phyloP scores from a whole-genome alignment of 345 rosid species.

The Citrus glauca region DNA sequence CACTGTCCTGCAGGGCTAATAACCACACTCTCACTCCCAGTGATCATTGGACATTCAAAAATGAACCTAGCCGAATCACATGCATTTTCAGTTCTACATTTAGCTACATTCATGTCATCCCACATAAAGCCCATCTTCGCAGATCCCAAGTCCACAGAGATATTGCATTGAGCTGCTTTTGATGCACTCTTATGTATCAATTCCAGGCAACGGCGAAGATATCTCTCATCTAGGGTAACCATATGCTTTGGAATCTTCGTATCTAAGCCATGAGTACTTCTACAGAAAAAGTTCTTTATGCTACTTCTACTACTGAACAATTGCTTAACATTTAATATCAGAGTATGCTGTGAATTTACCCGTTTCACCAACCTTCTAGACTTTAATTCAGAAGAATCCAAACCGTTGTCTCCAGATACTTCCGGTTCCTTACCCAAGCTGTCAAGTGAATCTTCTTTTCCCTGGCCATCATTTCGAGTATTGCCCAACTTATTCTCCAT shows the following conservation, averaged over 20 bases:
- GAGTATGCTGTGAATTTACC: slow-evolving; percentile 34
- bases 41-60: slow-evolving; percentile 47
- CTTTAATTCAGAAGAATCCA: slow-evolving; percentile 24
- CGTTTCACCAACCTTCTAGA: slow-evolving; percentile 33
- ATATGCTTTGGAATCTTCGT: slow-evolving; percentile 69
- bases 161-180: slow-evolving; percentile 39
- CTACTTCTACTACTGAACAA: slow-evolving; percentile 43
- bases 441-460: slow-evolving; percentile 38
- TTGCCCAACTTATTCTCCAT: slow-evolving; percentile 48
- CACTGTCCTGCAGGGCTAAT: slow-evolving; percentile 42
- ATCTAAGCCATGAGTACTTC: slow-evolving; percentile 35
- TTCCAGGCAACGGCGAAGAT: slow-evolving; percentile 70
- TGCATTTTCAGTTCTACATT: slow-evolving; percentile 27
- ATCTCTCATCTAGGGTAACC: slow-evolving; percentile 70
- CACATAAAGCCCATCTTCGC: slow-evolving; percentile 32
- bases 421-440: slow-evolving; percentile 22
- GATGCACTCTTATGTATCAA: slow-evolving; percentile 51
- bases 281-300: slow-evolving; percentile 44
- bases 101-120: slow-evolving; percentile 24
- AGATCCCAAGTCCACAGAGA: slow-evolving; percentile 39
- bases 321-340: slow-evolving; percentile 48
- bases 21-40: slow-evolving; percentile 45
- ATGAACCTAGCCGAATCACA: slow-evolving; percentile 37
- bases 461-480: slow-evolving; percentile 36
- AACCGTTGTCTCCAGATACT: slow-evolving; percentile 12